A percentile compares a stretch with the other conserved stretches of the same genome.
phyloP scores from a whole-genome alignment of 2,329 filamentous ascomycete genomes.

The Ophiosphaerella korrae region DNA sequence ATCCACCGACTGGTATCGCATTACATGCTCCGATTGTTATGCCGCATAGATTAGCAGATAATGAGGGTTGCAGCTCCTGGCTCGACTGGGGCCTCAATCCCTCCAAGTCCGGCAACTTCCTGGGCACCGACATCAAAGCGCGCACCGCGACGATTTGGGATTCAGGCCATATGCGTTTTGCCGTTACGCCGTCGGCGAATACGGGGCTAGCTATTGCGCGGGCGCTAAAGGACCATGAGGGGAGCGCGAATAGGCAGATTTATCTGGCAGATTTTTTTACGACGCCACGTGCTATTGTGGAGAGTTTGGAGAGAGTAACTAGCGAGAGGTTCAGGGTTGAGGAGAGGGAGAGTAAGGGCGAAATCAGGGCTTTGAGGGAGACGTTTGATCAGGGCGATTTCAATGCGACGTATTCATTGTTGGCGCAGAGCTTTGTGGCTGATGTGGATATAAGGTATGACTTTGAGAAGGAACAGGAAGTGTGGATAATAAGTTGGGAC shows the following conservation, averaged over 20 bases:
- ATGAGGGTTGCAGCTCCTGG: slow-evolving; percentile 31
- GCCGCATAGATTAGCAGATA: too few species aligned
- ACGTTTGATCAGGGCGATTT: slow-evolving; percentile 24
- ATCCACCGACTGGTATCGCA: too few species aligned
- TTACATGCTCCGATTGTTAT: too few species aligned
- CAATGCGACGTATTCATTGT: slow-evolving; percentile 19
- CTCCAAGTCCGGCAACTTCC: slow-evolving; percentile 23
- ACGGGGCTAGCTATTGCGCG: slow-evolving; percentile 25
- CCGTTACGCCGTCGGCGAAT: slow-evolving; percentile 22
- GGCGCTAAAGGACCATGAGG: slow-evolving; percentile 4
- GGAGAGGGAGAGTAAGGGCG: slow-evolving; percentile 8
- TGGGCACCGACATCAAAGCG: slow-evolving; percentile 25
- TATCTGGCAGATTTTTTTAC: slow-evolving; percentile 29
- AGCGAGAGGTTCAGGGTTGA: slow-evolving; percentile 19
- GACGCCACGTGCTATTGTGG: slow-evolving; percentile 16
- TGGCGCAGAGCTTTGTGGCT: slow-evolving; percentile 23
- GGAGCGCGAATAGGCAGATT: slow-evolving; percentile 28
- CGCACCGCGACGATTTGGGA: slow-evolving; percentile 24
- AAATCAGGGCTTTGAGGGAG: slow-evolving; percentile 11
- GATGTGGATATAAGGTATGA: slow-evolving; percentile 30
- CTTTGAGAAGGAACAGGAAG: slow-evolving; percentile 25
- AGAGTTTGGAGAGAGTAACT: slow-evolving; percentile 15
- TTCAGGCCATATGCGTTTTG: slow-evolving; percentile 20
- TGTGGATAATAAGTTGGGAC: slow-evolving; percentile 27
- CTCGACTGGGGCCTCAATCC: slow-evolving; percentile 30